These are phyloP conservation scores for Astrocystis sublimbata DNA, from an alignment of 495 filamentous ascomycete genomes.

Conservation along the genomic window DNA sequence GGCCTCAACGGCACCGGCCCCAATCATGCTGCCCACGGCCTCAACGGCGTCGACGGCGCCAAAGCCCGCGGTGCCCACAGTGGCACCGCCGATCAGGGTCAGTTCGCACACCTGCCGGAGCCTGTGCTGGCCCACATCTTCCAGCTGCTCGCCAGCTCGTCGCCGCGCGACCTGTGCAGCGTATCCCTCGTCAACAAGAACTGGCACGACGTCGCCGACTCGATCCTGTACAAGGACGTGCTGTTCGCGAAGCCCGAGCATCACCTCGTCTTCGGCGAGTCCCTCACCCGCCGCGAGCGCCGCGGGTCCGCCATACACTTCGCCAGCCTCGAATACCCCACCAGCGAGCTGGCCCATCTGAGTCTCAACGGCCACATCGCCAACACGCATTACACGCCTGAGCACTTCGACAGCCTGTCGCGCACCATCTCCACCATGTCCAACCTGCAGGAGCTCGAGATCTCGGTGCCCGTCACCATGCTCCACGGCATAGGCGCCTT, in stretches of 20 bases:
- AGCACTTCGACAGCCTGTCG: slow-evolving; percentile 28
- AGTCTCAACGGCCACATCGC: slow-evolving; percentile 25
- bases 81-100: not conserved
- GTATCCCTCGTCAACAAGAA: slow-evolving; percentile 32
- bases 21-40: not conserved
- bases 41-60: not conserved
- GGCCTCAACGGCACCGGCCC: not conserved
- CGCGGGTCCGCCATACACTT: slow-evolving; percentile 34
- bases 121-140: slow-evolving; percentile 33
- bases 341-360: slow-evolving; percentile 25
- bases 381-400: slow-evolving; percentile 12
- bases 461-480: slow-evolving; percentile 33
- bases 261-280: slow-evolving; percentile 37
- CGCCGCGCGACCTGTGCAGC: slow-evolving; percentile 28
- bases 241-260: slow-evolving; percentile 31
- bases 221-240: slow-evolving; percentile 34
- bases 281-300: slow-evolving; percentile 28
- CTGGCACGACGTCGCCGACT: slow-evolving; percentile 31
- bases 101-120: slow-evolving; percentile 24
- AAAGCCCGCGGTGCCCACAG: not conserved
- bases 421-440: slow-evolving; percentile 37
- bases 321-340: slow-evolving; percentile 32
- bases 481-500: slow-evolving; percentile 35
- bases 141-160: slow-evolving; percentile 14
- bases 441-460: slow-evolving; percentile 35